Base-by-base conservation (phyloP, 441 rosid species). In the Corymbia calophylla region DNA sequence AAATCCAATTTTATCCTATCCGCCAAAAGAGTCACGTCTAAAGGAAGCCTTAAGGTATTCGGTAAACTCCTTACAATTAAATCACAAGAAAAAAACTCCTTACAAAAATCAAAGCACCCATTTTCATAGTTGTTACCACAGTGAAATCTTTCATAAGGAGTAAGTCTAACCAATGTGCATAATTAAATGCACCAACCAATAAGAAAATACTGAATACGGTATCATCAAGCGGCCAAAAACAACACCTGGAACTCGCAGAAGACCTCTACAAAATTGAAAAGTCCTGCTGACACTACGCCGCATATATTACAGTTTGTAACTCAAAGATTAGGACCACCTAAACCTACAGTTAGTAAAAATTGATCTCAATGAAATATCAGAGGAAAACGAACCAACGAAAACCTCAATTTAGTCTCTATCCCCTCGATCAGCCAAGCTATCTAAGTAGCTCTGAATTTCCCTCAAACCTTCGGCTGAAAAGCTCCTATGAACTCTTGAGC, bases 401-500 rank as follows among this genome's bases (percentile, higher is more conserved):
- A 31, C 47, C 90, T 90, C 82, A 89, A 91, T 90, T 44, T 91
- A 56, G 88, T 88, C 92, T 90, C 90, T 4, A 39, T 23, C 92
- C 90, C 89, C 93, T 91, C 68, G 92, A 86, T 87, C 91, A 25
- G 92, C 94, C 90, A 93, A 92, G 90, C 90, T 91, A 92, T 97
- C 93, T 94, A 97, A 92, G 92, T 88, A 92, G 93, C 97, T 93
- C 90, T 97, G 99, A 92, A 97, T 16, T 92, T 91, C 96, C 91
- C 94, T 95, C 92, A 96, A 90, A 44, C 97, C 96, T 88, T 95
- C 96, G 0, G 96, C 97, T 25, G 98, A 97, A 91, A 97, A 93
- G 93, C 99, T 97, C 87, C 97, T 89, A 0, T 92, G 97, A 89
- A 94, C 98, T 87, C 97, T 94, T 53, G 91, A 12, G n/a, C 97